Base-by-base conservation (phyloP, 805 yeast species). In the Metschnikowia chrysomelidarum region DNA sequence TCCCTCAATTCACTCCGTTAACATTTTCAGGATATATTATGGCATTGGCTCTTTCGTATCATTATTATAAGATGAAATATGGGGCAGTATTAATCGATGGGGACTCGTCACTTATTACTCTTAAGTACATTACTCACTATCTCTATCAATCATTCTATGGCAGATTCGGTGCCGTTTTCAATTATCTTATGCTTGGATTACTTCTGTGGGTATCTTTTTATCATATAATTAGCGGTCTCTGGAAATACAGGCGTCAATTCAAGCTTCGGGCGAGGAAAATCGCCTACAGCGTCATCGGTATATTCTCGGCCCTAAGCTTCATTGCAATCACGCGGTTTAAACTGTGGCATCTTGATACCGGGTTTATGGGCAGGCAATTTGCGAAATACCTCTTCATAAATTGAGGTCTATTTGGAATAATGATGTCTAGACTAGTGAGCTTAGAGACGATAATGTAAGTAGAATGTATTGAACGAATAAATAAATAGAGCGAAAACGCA, bases 1-100 rank as follows among this genome's bases (percentile, higher is more conserved):
- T 74, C 8, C 81, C 82, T 0, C 41, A 74, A 4, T 60, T 83
- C 2, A 53, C 62, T 7, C 87, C 87, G 2, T 54, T 78, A 14
- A 65, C 76, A 15, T 69, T 80, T 34, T 64, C 82, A 3, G 93
- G 93, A 0, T 77, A 76, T 49, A 27, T 75, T 3, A 59, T 80
- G 23, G 35, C 73, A 0, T 70, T 74, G 0, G 46, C 75, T 6
- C 37, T 78, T 1, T 31, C 44, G 0, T 67, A 57, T 26, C 93
- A 84, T 50, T 62, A 63, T 12, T 38, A 58, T 9, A 67, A 71
- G 27, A 64, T 71, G 44, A 62, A 87, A 34, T 31, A 68, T 4
- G 60, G 63, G 0, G 88, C 91, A 0, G 18, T 64, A n/a, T 12
- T 49, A 2, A 61, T 77, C 1, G 84, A 80, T 39, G 88, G 87